Conservation (phyloP, 2,329 filamentous ascomycete genomes). For the Microcera coccophila region DNA sequence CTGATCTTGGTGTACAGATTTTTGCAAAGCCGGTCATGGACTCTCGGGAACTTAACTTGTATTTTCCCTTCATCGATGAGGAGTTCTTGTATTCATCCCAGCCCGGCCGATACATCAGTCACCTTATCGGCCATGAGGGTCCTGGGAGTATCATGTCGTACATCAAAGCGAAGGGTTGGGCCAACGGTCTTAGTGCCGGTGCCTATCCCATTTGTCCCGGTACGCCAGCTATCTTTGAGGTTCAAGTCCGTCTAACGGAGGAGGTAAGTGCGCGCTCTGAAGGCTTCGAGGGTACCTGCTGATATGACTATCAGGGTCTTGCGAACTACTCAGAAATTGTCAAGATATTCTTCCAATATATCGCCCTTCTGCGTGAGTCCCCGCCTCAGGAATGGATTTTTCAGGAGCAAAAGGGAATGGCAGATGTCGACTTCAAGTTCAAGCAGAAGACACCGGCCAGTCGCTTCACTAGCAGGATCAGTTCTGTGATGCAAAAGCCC, state of each 20-base stretch:
- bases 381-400: slow-evolving; percentile 91
- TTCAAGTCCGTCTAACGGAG: slow-evolving; percentile 76
- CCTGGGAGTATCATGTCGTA: slow-evolving; percentile 89
- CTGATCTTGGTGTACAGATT: slow-evolving; percentile 61
- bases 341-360: slow-evolving; percentile 85
- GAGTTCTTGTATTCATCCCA: slow-evolving; percentile 74
- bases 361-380: slow-evolving; percentile 75
- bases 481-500: slow-evolving; percentile 86
- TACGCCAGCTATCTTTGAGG: slow-evolving; percentile 70
- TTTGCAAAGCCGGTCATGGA: slow-evolving; percentile 94
- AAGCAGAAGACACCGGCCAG: slow-evolving; percentile 88
- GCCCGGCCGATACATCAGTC: slow-evolving; percentile 80
- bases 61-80: slow-evolving; percentile 83
- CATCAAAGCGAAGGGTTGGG: slow-evolving; percentile 87
- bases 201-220: slow-evolving; percentile 74
- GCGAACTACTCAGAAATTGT: slow-evolving; percentile 78
- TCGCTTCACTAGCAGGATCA: slow-evolving; percentile 80
- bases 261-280: slow-evolving; percentile 50
- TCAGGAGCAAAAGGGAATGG: slow-evolving; percentile 83
- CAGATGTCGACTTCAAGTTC: slow-evolving; percentile 92
- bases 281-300: background rate
- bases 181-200: slow-evolving; percentile 75
- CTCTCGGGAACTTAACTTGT: slow-evolving; percentile 70
- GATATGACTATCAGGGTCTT: slow-evolving; percentile 49
- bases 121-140: slow-evolving; percentile 87